A percentile compares a stretch with the other conserved stretches of the same genome.
phyloP scores from a whole-genome alignment of 345 rosid genomes.

The Brassica nigra region DNA sequence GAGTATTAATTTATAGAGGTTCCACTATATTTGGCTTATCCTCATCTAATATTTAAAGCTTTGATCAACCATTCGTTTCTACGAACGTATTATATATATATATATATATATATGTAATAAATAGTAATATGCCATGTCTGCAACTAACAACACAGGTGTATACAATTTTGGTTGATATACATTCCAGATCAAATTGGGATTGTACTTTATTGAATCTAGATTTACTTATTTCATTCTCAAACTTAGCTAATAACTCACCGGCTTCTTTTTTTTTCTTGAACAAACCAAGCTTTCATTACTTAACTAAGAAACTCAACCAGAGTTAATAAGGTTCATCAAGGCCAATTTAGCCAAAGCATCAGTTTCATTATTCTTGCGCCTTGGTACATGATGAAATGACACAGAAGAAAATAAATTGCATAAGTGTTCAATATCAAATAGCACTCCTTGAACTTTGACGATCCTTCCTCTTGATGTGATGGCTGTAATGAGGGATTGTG shows the following conservation, averaged over 20 bases:
- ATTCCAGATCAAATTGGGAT: neutral
- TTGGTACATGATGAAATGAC: too few relatives aligned
- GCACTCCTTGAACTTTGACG: too few relatives aligned
- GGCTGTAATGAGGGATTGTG: too few relatives aligned
- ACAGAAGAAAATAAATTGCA: too few relatives aligned
- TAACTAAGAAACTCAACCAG: too few relatives aligned
- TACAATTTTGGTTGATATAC: neutral
- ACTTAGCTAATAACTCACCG: slow-evolving; percentile 2
- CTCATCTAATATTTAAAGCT: neutral
- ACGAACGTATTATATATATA: neutral
- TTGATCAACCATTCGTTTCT: neutral
- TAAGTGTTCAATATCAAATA: too few relatives aligned
- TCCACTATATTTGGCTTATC: neutral
- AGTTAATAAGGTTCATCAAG: too few relatives aligned
- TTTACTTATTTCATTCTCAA: neutral
- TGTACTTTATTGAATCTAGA: neutral
- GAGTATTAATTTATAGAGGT: too few relatives aligned
- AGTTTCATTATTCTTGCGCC: too few relatives aligned
- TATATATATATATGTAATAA: neutral
- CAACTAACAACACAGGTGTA: neutral
- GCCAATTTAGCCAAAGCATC: too few relatives aligned
- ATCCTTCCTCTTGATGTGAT: too few relatives aligned
- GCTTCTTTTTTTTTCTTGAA: neutral
- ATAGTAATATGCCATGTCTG: neutral
- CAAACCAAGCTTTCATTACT: too few relatives aligned